A percentile compares a stretch with the other conserved stretches of the same genome.
Conservation (phyloP, 495 filamentous ascomycete genomes). For the Emericellopsis terricola region DNA sequence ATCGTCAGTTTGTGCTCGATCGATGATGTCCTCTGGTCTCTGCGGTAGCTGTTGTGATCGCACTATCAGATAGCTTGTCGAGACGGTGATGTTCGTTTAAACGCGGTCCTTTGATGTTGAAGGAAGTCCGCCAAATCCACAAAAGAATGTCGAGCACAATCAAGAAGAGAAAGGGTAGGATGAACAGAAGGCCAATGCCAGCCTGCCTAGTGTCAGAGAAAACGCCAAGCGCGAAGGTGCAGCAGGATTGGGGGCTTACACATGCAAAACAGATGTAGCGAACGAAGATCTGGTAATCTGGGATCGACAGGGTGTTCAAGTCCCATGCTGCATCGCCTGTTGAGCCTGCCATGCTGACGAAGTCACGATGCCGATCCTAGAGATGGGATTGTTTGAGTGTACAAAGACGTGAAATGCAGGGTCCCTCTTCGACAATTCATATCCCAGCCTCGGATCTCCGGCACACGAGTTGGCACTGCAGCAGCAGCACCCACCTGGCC, state of each 20-base stretch:
- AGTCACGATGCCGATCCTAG: too few relatives aligned
- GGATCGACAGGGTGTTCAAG: not conserved
- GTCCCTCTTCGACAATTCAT: too few relatives aligned
- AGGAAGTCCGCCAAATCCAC: slow-evolving; percentile 22
- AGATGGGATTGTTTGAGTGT: too few relatives aligned
- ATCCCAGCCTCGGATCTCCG: too few relatives aligned
- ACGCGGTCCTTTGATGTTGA: slow-evolving; percentile 3
- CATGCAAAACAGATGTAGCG: slow-evolving; percentile 1
- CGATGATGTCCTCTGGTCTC: too few relatives aligned
- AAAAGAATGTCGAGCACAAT: slow-evolving; percentile 24
- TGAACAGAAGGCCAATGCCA: slow-evolving; percentile 9
- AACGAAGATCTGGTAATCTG: slow-evolving; percentile 1
- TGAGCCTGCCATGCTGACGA: too few relatives aligned
- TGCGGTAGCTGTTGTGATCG: too few relatives aligned
- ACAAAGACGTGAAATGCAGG: too few relatives aligned
- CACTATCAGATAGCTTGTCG: too few relatives aligned
- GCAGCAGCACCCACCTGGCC: too few relatives aligned
- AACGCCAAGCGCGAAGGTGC: not conserved
- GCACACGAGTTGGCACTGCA: too few relatives aligned
- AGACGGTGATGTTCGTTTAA: slow-evolving; percentile 7
- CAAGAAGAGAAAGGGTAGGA: slow-evolving; percentile 8
- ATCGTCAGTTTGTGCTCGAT: not conserved
- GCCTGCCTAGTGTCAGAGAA: slow-evolving; percentile 6
- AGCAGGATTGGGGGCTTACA: not conserved
- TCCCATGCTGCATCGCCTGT: too few relatives aligned